Base-by-base conservation (phyloP, 2,329 filamentous ascomycete species). In the Aspergillus carbonarius region DNA sequence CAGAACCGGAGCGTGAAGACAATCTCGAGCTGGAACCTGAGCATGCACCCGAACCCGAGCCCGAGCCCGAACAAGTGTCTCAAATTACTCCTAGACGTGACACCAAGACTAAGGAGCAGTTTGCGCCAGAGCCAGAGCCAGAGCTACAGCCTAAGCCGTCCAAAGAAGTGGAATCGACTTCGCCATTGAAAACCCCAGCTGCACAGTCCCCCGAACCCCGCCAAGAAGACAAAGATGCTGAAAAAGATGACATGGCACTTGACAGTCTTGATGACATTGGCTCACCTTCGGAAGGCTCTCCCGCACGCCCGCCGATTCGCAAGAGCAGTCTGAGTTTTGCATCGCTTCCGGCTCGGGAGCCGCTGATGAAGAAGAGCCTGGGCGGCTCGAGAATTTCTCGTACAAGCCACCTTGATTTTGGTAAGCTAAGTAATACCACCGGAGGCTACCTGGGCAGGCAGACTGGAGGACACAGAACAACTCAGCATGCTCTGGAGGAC, bases 281-380 rank as follows among this genome's bases (percentile, higher is more conserved):
- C 42, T 80, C 79, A 17, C 78, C 79, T 17, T 82, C 79, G 1
- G 78, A 80, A 59, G 74, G 70, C 7, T 80, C 78, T 30, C 79
- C 79, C 6, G 78, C 76, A 53, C 69, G 91, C 65, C 89, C 89
- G 1, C 81, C 91, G 30, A 84, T 96, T 65, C 88, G 93, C 60
- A 98, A 98, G 81, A 96, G 93, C 76, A 98, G 93, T 72, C 83
- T 99, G 60, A 96, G 90, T 59, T 98, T 99, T 77, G 92, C 95
- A 37, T 92, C 95, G 17, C 81, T 99, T 12, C 95, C 95, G 30
- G 93, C 93, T 2, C 85, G 95, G 61, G 93, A 98, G 70, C 93
- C 93, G 35, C 80, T 98, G 54, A 86, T 85, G 15, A 96, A 96
- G 73, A 93, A 93, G 77, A 96, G 90, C 72, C 85, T 92, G 69